These are phyloP conservation scores for Candida arabinofermentans DNA, from an alignment of 805 yeast species.

Conservation along the genomic window DNA sequence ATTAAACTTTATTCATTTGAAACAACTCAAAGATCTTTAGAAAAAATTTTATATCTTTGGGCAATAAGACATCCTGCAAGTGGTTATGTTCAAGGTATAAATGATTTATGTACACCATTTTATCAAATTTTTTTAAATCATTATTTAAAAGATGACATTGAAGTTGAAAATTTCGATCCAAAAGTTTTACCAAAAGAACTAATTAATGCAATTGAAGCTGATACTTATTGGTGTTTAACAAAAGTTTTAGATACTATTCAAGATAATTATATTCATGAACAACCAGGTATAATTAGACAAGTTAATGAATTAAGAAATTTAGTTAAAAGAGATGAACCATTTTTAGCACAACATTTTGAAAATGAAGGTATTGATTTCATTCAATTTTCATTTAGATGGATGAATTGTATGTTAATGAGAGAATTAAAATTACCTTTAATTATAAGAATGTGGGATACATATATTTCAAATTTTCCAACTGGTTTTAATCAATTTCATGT, in stretches of 20 bases:
- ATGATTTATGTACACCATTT: slow-evolving; percentile 90
- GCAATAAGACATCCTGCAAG: slow-evolving; percentile 96
- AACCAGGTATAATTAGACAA: slow-evolving; percentile 94
- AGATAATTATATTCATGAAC: slow-evolving; percentile 96
- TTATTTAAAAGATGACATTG: slow-evolving; percentile 46
- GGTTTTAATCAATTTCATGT: slow-evolving; percentile 93
- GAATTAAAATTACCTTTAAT: slow-evolving; percentile 76
- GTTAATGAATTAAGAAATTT: slow-evolving; percentile 75
- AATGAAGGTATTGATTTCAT: slow-evolving; percentile 86
- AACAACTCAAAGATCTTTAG: slow-evolving; percentile 73
- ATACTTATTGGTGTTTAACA: slow-evolving; percentile 94
- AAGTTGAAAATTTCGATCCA: slow-evolving; percentile 62
- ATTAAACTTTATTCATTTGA: slow-evolving; percentile 65
- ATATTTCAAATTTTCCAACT: slow-evolving; percentile 65
- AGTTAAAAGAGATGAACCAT: slow-evolving; percentile 74
- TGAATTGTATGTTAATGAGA: slow-evolving; percentile 96
- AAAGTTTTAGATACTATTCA: slow-evolving; percentile 90
- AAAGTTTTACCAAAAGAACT: slow-evolving; percentile 53
- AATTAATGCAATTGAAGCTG: slow-evolving; percentile 79
- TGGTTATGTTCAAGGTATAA: slow-evolving; percentile 97
- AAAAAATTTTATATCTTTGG: slow-evolving; percentile 85
- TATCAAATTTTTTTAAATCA: slow-evolving; percentile 78
- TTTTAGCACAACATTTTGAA: slow-evolving; percentile 69
- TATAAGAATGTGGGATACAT: slow-evolving; percentile 97
- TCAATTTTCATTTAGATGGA: slow-evolving; percentile 96